These are phyloP conservation scores for Fusarium scirpi DNA, from an alignment of 2,329 filamentous ascomycete genomes.

Conservation along the genomic window DNA sequence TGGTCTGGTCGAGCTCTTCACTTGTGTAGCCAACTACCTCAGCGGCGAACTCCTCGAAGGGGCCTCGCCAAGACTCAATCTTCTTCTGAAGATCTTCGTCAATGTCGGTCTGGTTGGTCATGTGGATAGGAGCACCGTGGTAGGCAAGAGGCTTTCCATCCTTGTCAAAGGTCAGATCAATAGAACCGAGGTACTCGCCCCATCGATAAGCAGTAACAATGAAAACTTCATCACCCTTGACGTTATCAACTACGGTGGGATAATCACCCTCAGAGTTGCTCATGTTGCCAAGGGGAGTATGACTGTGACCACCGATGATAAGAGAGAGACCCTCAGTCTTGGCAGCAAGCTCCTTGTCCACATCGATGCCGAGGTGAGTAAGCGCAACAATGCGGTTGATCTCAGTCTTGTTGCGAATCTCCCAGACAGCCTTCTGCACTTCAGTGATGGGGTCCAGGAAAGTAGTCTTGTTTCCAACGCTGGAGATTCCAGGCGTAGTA, in stretches of 20 bases:
- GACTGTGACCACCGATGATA: slow-evolving; percentile 73
- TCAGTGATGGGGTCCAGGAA: slow-evolving; percentile 69
- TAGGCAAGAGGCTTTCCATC: slow-evolving; percentile 72
- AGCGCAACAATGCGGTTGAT: slow-evolving; percentile 74
- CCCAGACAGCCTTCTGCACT: slow-evolving; percentile 71
- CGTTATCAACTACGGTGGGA: slow-evolving; percentile 71
- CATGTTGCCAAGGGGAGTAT: slow-evolving; percentile 71
- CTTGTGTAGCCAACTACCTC: slow-evolving; percentile 67
- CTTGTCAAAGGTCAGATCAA: slow-evolving; percentile 72
- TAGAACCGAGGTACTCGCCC: slow-evolving; percentile 76
- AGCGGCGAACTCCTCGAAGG: slow-evolving; percentile 70
- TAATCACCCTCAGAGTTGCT: slow-evolving; percentile 69
- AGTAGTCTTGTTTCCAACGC: slow-evolving; percentile 66
- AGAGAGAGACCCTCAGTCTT: slow-evolving; percentile 73
- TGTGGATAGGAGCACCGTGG: slow-evolving; percentile 72
- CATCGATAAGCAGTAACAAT: slow-evolving; percentile 76
- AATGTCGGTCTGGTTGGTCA: slow-evolving; percentile 70
- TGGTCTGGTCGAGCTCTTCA: slow-evolving; percentile 69
- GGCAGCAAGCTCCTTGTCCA: slow-evolving; percentile 70
- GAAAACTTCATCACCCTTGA: slow-evolving; percentile 74
- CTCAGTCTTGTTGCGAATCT: slow-evolving; percentile 70
- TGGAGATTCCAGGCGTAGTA: slow-evolving; percentile 68
- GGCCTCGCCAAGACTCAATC: slow-evolving; percentile 68
- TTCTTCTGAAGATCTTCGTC: slow-evolving; percentile 68
- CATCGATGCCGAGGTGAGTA: slow-evolving; percentile 75